phyloP scores from a whole-genome alignment of 768 basidiomycete species.

The Leccinellum luteum region DNA sequence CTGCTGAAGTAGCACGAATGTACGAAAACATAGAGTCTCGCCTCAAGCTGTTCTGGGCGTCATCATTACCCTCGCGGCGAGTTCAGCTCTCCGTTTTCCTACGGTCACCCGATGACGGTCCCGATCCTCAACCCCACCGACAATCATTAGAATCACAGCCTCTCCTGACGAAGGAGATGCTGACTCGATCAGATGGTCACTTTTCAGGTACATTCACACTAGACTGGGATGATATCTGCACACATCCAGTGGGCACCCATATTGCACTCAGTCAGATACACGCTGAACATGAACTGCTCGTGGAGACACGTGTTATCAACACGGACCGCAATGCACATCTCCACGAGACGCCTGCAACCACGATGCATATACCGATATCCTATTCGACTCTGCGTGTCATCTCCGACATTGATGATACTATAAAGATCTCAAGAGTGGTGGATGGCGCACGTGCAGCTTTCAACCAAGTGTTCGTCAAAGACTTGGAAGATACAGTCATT shows the following conservation, averaged over 20 bases:
- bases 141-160: conserved; percentile 39
- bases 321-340: conserved; percentile 42
- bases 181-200: conserved; percentile 66
- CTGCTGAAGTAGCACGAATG: conserved; percentile 46
- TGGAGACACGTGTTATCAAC: conserved; percentile 47
- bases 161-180: conserved; percentile 47
- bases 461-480: conserved; percentile 88
- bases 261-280: conserved; percentile 53
- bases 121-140: conserved; percentile 25
- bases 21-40: conserved; percentile 77
- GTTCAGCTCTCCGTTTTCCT: conserved; percentile 64
- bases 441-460: conserved; percentile 81
- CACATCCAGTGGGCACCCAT: conserved; percentile 55
- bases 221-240: conserved; percentile 65
- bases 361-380: conserved; percentile 49
- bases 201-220: conserved; percentile 66
- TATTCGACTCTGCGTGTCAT: conserved; percentile 72
- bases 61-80: conserved; percentile 59
- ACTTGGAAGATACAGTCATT: conserved; percentile 73
- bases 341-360: conserved; percentile 29
- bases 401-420: conserved; percentile 93
- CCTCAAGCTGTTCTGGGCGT: conserved; percentile 79
- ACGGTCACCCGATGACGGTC: conserved; percentile 6
- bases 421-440: conserved; percentile 65
- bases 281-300: conserved; percentile 46